Conservation (phyloP, 2,329 filamentous ascomycete genomes). For the Aspergillus texensis region DNA sequence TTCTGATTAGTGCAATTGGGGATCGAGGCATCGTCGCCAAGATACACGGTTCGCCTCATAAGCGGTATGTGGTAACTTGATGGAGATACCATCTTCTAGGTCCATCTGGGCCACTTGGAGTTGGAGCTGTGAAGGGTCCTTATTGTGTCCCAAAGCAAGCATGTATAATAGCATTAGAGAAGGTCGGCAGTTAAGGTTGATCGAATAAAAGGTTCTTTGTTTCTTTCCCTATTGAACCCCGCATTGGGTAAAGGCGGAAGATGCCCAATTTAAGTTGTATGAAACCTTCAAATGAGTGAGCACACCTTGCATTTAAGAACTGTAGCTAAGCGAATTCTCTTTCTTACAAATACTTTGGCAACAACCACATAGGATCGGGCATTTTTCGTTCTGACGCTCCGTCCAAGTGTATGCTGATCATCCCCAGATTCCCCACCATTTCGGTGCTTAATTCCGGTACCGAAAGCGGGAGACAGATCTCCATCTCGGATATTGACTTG, state of each 20-base stretch:
- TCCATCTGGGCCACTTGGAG: neutral
- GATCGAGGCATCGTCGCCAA: neutral
- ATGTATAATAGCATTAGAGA: neutral
- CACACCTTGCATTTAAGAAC: rapidly evolving
- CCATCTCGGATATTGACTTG: too few relatives aligned
- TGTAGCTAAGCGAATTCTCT: too few relatives aligned
- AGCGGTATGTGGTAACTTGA: neutral
- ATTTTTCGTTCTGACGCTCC: too few relatives aligned
- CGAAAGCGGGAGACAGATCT: too few relatives aligned
- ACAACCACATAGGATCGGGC: too few relatives aligned
- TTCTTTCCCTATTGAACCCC: neutral
- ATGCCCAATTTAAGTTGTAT: neutral
- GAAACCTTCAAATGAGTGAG: too few relatives aligned
- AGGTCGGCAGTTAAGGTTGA: neutral
- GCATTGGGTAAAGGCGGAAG: neutral
- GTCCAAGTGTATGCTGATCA: too few relatives aligned
- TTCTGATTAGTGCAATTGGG: neutral
- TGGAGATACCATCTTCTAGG: neutral
- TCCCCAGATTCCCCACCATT: too few relatives aligned
- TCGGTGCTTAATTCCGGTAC: too few relatives aligned
- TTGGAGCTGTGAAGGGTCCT: neutral
- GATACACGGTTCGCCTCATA: neutral
- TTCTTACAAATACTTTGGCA: too few relatives aligned
- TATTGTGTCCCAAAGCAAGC: neutral
- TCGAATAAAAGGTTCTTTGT: too few relatives aligned